Evolutionary conservation across 2,329 filamentous ascomycete species (phyloP), one percentile per base, ranked within the genome.

Genomic region (Aureobasidium sp.): DNA sequence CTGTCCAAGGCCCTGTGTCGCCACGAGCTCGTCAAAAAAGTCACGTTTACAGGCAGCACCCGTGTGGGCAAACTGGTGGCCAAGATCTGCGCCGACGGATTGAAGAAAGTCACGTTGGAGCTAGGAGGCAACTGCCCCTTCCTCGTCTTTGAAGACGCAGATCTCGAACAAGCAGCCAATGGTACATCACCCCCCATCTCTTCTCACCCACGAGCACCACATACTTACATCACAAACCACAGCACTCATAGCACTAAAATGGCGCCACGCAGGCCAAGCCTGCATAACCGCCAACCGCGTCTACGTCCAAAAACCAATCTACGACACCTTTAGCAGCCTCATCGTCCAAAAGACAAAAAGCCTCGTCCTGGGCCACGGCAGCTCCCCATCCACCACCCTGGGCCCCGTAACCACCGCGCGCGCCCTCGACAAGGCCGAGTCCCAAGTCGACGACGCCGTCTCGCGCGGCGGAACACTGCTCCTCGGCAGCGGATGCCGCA

Each of bases 241-340:
- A 70, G 70, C 74, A 54, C 74, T 79, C 19, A 74, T 78, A 73
- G 70, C 74, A 0, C 70, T 83, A 19, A 82, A 82, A 67, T 82
- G 78, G 73, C 75, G 80, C 9, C 82, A 86, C 67, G 83, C 84
- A 2, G 84, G 84, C 2, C 84, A 87, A 70, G 82, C 83, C 3
- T 87, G 84, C 65, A 81, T 87, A 63, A 83, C 83, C 0, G 84
- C 84, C 8, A 87, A 87, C 67, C 77, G 84, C 0, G 79, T 88
- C 29, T 86, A 84, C 68, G 81, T 88, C 2, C 84, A 88, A 69
- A 76, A 75, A 2, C 79, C 79, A 13, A 79, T 89, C 9, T 84
- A 85, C 69, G 81, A 85, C 38, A 75, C 76, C 37, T 86, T 88
- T 65, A 75, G 84, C 4, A 72, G 79, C 1, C 74, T 81, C 49